Base-by-base conservation (phyloP, 139 green algal genomes). In the Chlamydomonas asymmetrica region DNA sequence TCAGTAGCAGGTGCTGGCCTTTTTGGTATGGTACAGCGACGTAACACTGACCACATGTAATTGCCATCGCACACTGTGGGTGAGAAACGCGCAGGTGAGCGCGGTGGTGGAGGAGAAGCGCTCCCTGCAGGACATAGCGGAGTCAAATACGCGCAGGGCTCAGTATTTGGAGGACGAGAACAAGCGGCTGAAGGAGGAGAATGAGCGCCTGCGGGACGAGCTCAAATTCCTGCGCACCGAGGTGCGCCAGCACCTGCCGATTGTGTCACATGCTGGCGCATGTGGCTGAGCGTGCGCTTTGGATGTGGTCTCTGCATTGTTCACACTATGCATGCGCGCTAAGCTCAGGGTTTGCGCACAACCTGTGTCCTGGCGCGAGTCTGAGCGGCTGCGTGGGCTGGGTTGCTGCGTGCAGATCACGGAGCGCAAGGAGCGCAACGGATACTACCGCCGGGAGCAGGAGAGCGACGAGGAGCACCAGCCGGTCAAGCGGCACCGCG, bases 201-300 rank as follows among this genome's bases (percentile, higher is more conserved):
- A 89, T 37, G 80, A 85, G 41, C 62, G 84, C 40, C 38, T 89
- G 57, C 61, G 75, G 4, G 84, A 89, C 60, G 84, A 89, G 80
- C 80, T 89, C 35, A 66, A 59, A 16, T 87, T 85, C 66, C 43
- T 89, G 54, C 80, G 84, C 38, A 79, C 27, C 0, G 80, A 89
- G 80, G 80, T 89, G 62, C 18, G 80, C 9, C 1, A n/a, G n/a
- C n/a, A n/a, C n/a, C n/a, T n/a, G n/a, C n/a, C n/a, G n/a, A n/a
- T n/a, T n/a, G n/a, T n/a, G n/a, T n/a, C n/a, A n/a, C n/a, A n/a
- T n/a, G n/a, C n/a, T n/a, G n/a, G n/a, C n/a, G n/a, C n/a, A n/a
- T n/a, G n/a, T n/a, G n/a, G n/a, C n/a, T n/a, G n/a, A n/a, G n/a
- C n/a, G n/a, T n/a, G n/a, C n/a, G n/a, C n/a, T n/a, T n/a, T n/a